Evolutionary conservation across 768 basidiomycete genomes (phyloP).

Genomic region (Boletus edulis): DNA sequence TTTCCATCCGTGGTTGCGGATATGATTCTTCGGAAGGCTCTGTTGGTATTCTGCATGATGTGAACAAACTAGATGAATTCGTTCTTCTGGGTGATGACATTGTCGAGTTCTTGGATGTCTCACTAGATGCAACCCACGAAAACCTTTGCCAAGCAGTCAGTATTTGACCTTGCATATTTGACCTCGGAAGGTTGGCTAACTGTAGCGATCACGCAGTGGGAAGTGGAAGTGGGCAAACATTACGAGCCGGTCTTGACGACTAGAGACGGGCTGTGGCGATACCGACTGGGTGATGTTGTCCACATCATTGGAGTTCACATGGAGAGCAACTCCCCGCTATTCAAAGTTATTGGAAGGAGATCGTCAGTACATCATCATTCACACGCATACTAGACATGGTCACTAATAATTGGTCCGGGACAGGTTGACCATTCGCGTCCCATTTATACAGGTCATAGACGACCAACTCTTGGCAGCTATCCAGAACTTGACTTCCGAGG

Average conservation of each 20-base stretch:
- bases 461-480: conserved; percentile 8
- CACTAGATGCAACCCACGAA: conserved; percentile 7
- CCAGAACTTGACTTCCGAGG: background rate
- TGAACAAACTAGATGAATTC: conserved; percentile 10
- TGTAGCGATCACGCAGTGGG: conserved; percentile 7
- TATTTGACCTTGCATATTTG: background rate
- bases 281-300: conserved; percentile 20
- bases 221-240: conserved; percentile 12
- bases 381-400: too few species aligned
- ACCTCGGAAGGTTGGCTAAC: background rate
- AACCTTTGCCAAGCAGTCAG: conserved; percentile 18
- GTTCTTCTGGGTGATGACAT: conserved; percentile 1
- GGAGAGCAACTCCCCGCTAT: conserved; percentile 4
- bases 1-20: background rate
- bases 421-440: conserved; percentile 11
- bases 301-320: conserved; percentile 14
- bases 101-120: conserved; percentile 19
- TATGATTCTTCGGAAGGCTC: conserved; percentile 14
- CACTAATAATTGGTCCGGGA: background rate
- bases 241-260: conserved; percentile 24
- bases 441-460: conserved; percentile 5
- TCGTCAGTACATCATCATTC: conserved; percentile 10
- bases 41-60: background rate
- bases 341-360: conserved; percentile 15
- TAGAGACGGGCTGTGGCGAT: conserved; percentile 23